Evolutionary conservation across 495 filamentous ascomycete species (phyloP).

Genomic region (Daldinia loculata): DNA sequence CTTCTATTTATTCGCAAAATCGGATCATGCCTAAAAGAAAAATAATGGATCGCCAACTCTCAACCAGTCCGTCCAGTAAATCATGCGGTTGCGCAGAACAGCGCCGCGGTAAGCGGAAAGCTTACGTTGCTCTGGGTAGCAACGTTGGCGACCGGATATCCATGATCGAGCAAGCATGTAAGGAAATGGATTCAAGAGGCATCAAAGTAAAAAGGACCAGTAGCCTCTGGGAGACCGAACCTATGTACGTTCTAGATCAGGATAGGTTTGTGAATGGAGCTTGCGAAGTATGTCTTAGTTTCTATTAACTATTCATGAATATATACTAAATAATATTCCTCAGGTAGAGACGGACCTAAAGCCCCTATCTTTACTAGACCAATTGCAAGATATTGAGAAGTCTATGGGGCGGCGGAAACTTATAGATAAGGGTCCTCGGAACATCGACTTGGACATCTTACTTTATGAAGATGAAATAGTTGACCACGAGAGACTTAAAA

Average conservation of each 20-base stretch:
- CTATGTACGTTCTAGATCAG: slow-evolving; percentile 96
- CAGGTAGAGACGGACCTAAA: slow-evolving; percentile 83
- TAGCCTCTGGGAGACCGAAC: slow-evolving; percentile 89
- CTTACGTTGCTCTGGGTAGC: slow-evolving; percentile 89
- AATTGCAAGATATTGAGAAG: slow-evolving; percentile 84
- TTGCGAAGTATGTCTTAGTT: slow-evolving; percentile 75
- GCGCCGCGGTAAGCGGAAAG: slow-evolving; percentile 48
- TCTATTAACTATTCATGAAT: slow-evolving; percentile 12
- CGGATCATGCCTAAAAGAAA: not conserved
- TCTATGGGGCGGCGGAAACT: slow-evolving; percentile 79
- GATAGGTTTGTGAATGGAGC: slow-evolving; percentile 89
- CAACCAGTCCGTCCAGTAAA: slow-evolving; percentile 15
- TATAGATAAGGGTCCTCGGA: slow-evolving; percentile 91
- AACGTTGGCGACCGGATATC: slow-evolving; percentile 88
- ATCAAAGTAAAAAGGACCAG: slow-evolving; percentile 84
- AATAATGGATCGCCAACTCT: slow-evolving; percentile 29
- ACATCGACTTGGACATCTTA: slow-evolving; percentile 93
- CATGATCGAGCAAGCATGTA: slow-evolving; percentile 84
- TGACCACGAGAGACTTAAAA: slow-evolving; percentile 72
- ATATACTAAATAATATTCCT: slow-evolving; percentile 20
- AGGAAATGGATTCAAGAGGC: slow-evolving; percentile 71
- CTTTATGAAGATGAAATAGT: slow-evolving; percentile 78
- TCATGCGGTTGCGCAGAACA: slow-evolving; percentile 21
- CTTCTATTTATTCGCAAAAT: not conserved
- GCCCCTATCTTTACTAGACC: slow-evolving; percentile 78